Conservation (phyloP, 106 monocot species). For the Dendrobium huoshanense region DNA sequence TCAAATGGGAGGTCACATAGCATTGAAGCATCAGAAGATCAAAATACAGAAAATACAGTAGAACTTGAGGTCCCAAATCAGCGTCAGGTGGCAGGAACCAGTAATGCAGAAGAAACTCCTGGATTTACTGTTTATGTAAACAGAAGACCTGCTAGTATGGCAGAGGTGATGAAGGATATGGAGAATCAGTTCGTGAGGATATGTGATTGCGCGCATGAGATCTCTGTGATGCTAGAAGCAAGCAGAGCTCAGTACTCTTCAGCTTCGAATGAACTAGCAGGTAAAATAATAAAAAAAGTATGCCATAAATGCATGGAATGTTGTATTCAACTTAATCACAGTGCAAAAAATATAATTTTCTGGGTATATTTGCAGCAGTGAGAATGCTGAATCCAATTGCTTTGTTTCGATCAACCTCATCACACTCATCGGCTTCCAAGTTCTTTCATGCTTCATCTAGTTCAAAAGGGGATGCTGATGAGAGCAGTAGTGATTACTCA, state of each 20-base stretch:
- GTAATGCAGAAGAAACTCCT: conserved; percentile 37
- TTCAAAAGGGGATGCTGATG: conserved; percentile 38
- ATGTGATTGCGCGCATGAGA: conserved; percentile 62
- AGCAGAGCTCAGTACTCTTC: conserved; percentile 53
- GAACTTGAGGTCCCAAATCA: conserved; percentile 32
- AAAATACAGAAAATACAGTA: conserved; percentile 3
- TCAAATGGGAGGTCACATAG: conserved; percentile 19
- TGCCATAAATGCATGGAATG: not conserved
- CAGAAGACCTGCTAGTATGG: conserved; percentile 61
- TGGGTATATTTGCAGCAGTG: conserved; percentile 21
- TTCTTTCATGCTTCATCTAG: conserved; percentile 29
- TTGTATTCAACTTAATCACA: not conserved
- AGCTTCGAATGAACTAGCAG: conserved; percentile 41
- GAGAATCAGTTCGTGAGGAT: conserved; percentile 68
- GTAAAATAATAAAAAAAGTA: conserved; percentile 18
- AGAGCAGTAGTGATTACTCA: conserved; percentile 45
- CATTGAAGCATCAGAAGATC: conserved; percentile 18
- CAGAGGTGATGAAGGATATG: conserved; percentile 72
- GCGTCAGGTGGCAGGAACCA: conserved; percentile 17
- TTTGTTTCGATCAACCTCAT: conserved; percentile 62
- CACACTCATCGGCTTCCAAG: conserved; percentile 59
- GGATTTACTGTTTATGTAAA: conserved; percentile 88
- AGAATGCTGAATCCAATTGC: conserved; percentile 78
- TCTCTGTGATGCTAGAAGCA: conserved; percentile 79
- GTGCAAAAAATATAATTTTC: not conserved